phyloP scores from a whole-genome alignment of 768 basidiomycete species.

The Pleurotus salmoneostramineus region DNA sequence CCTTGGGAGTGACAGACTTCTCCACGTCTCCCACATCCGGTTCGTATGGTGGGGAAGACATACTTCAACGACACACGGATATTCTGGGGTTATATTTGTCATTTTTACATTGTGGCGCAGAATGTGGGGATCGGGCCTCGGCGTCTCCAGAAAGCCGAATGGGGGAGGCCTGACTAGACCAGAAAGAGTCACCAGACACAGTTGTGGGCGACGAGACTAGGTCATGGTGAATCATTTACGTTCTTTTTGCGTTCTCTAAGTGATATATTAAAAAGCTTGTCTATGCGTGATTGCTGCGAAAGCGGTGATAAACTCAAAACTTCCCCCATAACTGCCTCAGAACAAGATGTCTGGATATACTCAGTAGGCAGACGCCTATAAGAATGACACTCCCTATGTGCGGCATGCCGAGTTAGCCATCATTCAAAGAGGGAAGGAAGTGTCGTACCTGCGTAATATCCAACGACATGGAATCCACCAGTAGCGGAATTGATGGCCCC shows the following conservation, averaged over 20 bases:
- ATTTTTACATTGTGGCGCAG: too few species aligned
- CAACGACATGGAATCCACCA: conserved; percentile 38
- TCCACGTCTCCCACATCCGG: neutral
- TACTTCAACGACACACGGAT: too few species aligned
- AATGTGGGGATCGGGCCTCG: too few species aligned
- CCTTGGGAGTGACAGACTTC: neutral
- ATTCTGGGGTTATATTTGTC: too few species aligned
- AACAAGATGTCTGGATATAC: conserved; percentile 12
- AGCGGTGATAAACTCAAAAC: conserved; percentile 7
- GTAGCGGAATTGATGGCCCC: conserved; percentile 50
- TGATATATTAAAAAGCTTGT: neutral
- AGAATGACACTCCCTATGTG: conserved; percentile 14
- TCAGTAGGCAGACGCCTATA: conserved; percentile 12
- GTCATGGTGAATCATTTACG: too few species aligned
- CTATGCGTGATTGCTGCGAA: neutral
- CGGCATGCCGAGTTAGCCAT: neutral
- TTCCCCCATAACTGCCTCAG: conserved; percentile 13
- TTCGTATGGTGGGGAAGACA: too few species aligned
- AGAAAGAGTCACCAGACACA: too few species aligned
- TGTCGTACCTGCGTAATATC: conserved; percentile 45
- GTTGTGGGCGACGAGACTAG: too few species aligned
- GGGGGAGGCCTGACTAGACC: too few species aligned
- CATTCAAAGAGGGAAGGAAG: neutral
- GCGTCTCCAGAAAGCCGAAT: too few species aligned
- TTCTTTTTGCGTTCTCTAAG: too few species aligned